These are phyloP conservation scores for Plectosphaerella sp. DNA, from an alignment of 2,329 filamentous ascomycete genomes.

Conservation along the genomic window DNA sequence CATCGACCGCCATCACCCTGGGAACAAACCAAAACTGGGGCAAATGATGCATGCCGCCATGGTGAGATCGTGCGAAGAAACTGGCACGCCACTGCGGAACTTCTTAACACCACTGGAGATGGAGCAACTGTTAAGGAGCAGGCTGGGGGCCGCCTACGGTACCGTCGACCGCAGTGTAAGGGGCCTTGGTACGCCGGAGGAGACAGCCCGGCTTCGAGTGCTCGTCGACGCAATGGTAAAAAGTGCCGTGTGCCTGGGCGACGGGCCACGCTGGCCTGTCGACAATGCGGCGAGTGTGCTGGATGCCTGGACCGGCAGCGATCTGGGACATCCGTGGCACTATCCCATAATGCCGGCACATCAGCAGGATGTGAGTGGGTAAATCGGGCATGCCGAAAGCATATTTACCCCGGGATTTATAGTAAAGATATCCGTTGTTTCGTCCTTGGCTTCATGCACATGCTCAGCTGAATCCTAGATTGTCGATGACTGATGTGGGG, in stretches of 20 bases:
- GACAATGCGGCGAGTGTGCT: background rate
- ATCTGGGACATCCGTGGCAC: no score
- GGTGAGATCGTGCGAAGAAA: background rate
- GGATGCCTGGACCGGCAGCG: background rate
- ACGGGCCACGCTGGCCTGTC: background rate
- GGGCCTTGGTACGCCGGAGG: background rate
- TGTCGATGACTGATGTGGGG: no score
- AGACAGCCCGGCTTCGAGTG: background rate
- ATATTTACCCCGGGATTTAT: no score
- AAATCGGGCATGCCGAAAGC: no score
- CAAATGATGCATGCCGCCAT: background rate
- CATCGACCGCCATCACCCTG: slow-evolving; percentile 1
- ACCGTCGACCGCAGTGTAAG: background rate
- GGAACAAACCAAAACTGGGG: background rate
- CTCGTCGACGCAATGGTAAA: background rate
- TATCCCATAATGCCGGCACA: no score
- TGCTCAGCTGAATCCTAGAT: no score
- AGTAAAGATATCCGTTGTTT: no score
- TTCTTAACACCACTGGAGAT: background rate
- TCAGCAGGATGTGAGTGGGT: no score
- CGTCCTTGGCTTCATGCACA: no score
- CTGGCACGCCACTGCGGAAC: background rate
- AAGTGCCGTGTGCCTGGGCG: background rate
- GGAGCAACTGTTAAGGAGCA: background rate
- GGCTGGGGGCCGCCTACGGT: background rate